Evolutionary conservation across 2,329 filamentous ascomycete genomes (phyloP).

Genomic region (Aureobasidium sp.): DNA sequence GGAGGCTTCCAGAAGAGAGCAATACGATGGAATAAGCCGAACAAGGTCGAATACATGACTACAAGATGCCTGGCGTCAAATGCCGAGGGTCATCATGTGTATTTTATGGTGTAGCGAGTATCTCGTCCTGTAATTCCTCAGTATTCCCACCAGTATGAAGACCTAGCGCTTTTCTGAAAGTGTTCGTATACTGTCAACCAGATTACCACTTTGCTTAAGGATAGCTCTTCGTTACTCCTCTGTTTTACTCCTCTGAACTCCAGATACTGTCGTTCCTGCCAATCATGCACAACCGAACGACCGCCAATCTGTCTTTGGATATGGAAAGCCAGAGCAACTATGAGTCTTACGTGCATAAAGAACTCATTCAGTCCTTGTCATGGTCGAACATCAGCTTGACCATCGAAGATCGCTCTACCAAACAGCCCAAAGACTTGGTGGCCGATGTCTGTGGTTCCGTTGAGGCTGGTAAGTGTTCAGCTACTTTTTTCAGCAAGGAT

Average conservation of each 20-base stretch:
- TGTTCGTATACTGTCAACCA: neutral
- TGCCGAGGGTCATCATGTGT: neutral
- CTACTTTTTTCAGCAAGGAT: too few species aligned
- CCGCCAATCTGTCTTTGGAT: conserved; percentile 6
- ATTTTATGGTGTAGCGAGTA: neutral
- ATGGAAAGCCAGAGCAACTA: conserved; percentile 10
- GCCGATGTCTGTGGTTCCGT: conserved; percentile 65
- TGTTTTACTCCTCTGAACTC: neutral
- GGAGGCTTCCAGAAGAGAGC: too few species aligned
- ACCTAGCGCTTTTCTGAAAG: neutral
- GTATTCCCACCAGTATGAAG: neutral
- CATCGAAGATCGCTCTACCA: conserved; percentile 72
- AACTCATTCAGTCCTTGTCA: conserved; percentile 63
- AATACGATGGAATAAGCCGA: neutral
- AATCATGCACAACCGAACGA: neutral
- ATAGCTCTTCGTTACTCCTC: conserved; percentile 4
- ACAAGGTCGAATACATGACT: too few species aligned
- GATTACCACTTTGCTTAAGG: neutral
- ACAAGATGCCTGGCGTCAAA: neutral
- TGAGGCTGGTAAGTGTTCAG: conserved; percentile 5
- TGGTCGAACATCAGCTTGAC: conserved; percentile 73
- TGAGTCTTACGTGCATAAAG: conserved; percentile 60
- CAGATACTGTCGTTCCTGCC: neutral
- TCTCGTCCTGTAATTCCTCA: conserved; percentile 10
- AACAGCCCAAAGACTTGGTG: conserved; percentile 65